Evolutionary conservation across 495 filamentous ascomycete genomes (phyloP), one percentile per base, ranked within the genome.

Genomic region (Penicillium antarcticum): DNA sequence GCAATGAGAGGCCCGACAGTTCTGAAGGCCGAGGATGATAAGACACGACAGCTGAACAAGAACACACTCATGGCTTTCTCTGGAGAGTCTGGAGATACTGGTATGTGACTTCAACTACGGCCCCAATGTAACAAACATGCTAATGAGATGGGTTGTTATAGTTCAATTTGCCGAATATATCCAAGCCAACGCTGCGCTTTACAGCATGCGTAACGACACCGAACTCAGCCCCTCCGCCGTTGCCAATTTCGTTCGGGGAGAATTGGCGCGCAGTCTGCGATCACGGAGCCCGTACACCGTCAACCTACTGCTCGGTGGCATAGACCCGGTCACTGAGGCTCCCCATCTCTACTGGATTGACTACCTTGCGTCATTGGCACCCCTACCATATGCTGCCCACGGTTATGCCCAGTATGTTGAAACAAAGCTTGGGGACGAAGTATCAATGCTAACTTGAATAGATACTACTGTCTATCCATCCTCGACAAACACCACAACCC

Each of bases 131-230:
- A 44, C 33, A 51, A 16, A 49, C 37, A 49, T 38, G 18, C 37
- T 62, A 18, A 56, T 48, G 31, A 46, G 26, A 68, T 53, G 40
- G 40, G 44, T 32, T 38, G 32, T 38, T 29, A 55, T 68, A 95
- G 94, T 97, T 42, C 94, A 99, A 84, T 99, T 99, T 70, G 90
- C 94, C 62, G 94, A 99, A 78, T 97, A 91, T 76, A 91, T 97
- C 73, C 91, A 97, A 83, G 95, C 94, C 56, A 97, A 99, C 67
- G 86, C 95, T 62, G 88, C 92, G 71, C 87, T 99, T 65, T 99
- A 99, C 73, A 89, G 88, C 56, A 99, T 97, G 92, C 91, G 94
- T 55, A 97, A 97, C 66, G 86, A 90, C 61, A 86, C 87, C 61
- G 90, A 96, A 59, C 82, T 99, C 41, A 87, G 87, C 33, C 92